phyloP scores from a whole-genome alignment of 2,329 filamentous ascomycete genomes.

The Fusarium dimerum region DNA sequence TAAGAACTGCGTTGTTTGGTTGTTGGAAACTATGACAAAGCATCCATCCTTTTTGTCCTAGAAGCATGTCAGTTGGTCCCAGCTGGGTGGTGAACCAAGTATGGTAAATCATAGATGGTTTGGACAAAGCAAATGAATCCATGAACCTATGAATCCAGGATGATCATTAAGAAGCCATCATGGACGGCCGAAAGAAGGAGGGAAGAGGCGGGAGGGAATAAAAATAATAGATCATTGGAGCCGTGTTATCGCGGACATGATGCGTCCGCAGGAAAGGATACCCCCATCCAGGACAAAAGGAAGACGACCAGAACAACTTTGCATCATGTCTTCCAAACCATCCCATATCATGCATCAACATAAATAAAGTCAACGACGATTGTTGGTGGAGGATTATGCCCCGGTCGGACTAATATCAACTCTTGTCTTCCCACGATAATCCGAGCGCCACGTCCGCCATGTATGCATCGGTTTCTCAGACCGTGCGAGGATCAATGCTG shows the following conservation, averaged over 20 bases:
- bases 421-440: constrained; percentile 22
- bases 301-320: not conserved
- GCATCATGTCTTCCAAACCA: not conserved
- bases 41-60: too few relatives aligned
- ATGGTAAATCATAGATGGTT: too few relatives aligned
- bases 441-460: constrained; percentile 7
- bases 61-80: too few relatives aligned
- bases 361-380: constrained; percentile 9
- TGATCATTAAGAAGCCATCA: too few relatives aligned
- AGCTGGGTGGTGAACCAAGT: too few relatives aligned
- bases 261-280: constrained; percentile 4
- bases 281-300: constrained; percentile 9
- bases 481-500: too few relatives aligned
- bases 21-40: not conserved
- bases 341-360: constrained; percentile 4
- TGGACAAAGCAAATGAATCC: too few relatives aligned
- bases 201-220: too few relatives aligned
- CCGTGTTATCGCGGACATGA: constrained; percentile 2
- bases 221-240: constrained; percentile 3
- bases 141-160: too few relatives aligned
- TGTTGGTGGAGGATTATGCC: constrained; percentile 28
- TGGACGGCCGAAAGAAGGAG: too few relatives aligned
- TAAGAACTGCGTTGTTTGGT: constrained; percentile 3
- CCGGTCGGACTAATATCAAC: constrained; percentile 12
- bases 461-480: too few relatives aligned